Conservation (phyloP, 2,329 filamentous ascomycete species). For the Phialophora verrucosa region DNA sequence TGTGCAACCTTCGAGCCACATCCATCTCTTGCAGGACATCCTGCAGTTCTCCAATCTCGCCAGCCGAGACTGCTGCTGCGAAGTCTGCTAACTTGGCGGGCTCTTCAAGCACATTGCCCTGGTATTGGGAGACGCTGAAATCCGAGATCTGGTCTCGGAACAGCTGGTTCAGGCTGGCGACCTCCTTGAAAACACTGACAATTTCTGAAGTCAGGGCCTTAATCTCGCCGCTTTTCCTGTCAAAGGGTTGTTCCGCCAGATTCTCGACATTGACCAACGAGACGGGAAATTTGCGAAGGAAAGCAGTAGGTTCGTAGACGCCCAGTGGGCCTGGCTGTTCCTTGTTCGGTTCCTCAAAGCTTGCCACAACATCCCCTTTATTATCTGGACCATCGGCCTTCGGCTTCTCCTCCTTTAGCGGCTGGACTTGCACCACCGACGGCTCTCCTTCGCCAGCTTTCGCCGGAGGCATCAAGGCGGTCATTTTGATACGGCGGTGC, state of each 20-base stretch:
- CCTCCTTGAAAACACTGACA: constrained; percentile 98
- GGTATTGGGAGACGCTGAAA: constrained; percentile 93
- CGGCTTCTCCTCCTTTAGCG: constrained; percentile 56
- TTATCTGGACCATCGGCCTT: constrained; percentile 67
- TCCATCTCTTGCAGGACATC: constrained; percentile 88
- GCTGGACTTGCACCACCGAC: constrained; percentile 48
- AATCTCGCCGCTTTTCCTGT: constrained; percentile 86
- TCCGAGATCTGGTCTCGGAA: constrained; percentile 98
- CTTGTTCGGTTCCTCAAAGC: constrained; percentile 84
- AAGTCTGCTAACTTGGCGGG: constrained; percentile 96
- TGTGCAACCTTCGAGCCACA: constrained; percentile 89
- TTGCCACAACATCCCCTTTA: constrained; percentile 93
- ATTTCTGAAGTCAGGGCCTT: constrained; percentile 96
- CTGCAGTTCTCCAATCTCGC: constrained; percentile 89
- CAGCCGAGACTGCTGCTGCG: constrained; percentile 93
- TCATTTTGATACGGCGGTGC: constrained; percentile 90
- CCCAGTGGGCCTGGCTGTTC: constrained; percentile 62
- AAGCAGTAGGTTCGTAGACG: constrained; percentile 84
- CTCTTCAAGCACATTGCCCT: constrained; percentile 92
- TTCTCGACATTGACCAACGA: constrained; percentile 97
- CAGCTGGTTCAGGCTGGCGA: constrained; percentile 88
- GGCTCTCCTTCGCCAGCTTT: constrained; percentile 44
- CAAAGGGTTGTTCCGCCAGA: constrained; percentile 82
- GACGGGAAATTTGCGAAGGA: constrained; percentile 88
- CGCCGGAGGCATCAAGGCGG: constrained; percentile 74